Base-by-base conservation (phyloP, 2,329 filamentous ascomycete species). In the Paraconiothyrium brasiliense region DNA sequence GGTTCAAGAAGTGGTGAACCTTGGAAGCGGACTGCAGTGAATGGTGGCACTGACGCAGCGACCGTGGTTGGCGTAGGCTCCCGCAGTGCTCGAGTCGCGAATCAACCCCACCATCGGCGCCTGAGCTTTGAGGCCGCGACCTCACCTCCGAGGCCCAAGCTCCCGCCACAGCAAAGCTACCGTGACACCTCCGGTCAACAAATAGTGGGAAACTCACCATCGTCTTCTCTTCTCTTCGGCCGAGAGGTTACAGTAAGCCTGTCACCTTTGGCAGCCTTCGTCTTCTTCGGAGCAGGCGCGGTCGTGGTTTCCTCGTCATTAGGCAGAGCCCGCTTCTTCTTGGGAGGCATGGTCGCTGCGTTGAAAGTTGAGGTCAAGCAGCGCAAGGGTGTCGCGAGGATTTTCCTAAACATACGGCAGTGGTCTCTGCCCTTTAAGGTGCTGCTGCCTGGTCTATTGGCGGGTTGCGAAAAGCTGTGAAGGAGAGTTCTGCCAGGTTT, bases 161-260 rank as follows among this genome's bases (percentile, higher is more conserved):
- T 54, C 51, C 24, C 22, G 11, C 27, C 27, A 30, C 27, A 30
- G 27, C 48, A n/a, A 16, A n/a, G 37, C 51, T 35, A 43, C 49
- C 24, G 37, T 35, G 24, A 44, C 35, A 54, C 35, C 22, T 44
- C 14, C 2, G 9, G 49, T n/a, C 34, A 20, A 16, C 11, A 10
- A 11, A 44, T 47, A 5, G n/a, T 30, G 34, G 7, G 35, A 14
- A 5, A 59, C 57, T 59, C 49, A 59, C 57, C 57, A 37, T 59
- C 32, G 14, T 59, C 48, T 14, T 54, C 34, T 13, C 9, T 16
- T 2, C 24, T 51, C 56, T 51, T 58, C 35, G 34, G 37, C 6
- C 51, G 37, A 27, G 22, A n/a, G 37, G 10, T 8, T 30, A 39
- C 49, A 9, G 24, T 27, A 4, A n/a, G 22, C 41, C 34, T 50